Conservation (phyloP, 352 stramenopile genomes). For the Phytophthora sp. region DNA sequence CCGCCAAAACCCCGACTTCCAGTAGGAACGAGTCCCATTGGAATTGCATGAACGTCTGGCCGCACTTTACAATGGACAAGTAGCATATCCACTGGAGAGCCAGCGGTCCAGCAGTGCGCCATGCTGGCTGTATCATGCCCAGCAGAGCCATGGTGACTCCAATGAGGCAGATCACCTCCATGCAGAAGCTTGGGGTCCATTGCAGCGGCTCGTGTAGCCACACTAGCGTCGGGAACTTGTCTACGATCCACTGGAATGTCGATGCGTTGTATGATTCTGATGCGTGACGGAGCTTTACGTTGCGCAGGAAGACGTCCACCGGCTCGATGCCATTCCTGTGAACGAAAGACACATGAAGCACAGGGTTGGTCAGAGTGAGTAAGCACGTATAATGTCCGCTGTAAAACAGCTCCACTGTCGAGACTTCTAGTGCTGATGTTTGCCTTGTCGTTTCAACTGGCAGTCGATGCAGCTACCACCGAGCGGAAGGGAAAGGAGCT, state of each 20-base stretch:
- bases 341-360: conserved; percentile 15
- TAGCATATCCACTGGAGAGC: conserved; percentile 66
- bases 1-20: conserved; percentile 80
- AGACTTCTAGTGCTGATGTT: too few relatives aligned
- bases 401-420: too few relatives aligned
- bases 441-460: too few relatives aligned
- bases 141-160: conserved; percentile 43
- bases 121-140: conserved; percentile 33
- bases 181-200: conserved; percentile 53
- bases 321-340: conserved; percentile 59
- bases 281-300: conserved; percentile 34
- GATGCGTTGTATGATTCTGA: conserved; percentile 16
- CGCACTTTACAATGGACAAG: conserved; percentile 77
- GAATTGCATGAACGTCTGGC: conserved; percentile 91
- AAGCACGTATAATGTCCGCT: too few relatives aligned
- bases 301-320: conserved; percentile 56
- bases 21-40: conserved; percentile 94
- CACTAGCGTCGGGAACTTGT: conserved; percentile 57
- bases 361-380: conserved; percentile 7
- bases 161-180: conserved; percentile 52
- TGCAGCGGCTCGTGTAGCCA: conserved; percentile 57
- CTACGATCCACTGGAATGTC: conserved; percentile 24
- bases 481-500: background rate
- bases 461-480: too few relatives aligned
- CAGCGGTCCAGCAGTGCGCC: conserved; percentile 43